Percentiles rank a stretch among this genome's conserved stretches.
Evolutionary conservation across 2,329 filamentous ascomycete species (phyloP).

Genomic region (Furcasterigmium furcatum): DNA sequence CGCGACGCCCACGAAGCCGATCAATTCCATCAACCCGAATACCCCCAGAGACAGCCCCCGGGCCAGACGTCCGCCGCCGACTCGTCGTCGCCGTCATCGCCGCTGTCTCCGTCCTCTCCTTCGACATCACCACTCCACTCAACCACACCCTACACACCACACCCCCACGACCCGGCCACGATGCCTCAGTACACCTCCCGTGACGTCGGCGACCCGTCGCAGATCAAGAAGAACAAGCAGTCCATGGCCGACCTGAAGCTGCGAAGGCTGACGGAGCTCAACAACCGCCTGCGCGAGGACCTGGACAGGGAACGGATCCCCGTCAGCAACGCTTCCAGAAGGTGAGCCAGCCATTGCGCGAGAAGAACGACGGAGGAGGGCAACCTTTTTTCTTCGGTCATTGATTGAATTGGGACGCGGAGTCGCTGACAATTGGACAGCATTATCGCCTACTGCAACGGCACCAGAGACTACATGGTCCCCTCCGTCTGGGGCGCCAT

Average conservation of each 20-base stretch:
- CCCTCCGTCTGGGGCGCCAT: constrained; percentile 94
- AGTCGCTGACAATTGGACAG: constrained; percentile 46
- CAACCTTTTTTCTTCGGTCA: too few species aligned
- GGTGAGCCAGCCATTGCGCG: too few species aligned
- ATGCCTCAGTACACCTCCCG: constrained; percentile 67
- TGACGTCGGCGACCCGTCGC: constrained; percentile 64
- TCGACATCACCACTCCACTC: constrained; percentile 10
- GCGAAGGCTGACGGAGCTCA: constrained; percentile 91
- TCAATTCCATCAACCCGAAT: constrained; percentile 4
- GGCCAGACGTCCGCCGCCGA: constrained; percentile 3
- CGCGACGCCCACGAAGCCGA: constrained; percentile 3
- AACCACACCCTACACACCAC: not conserved
- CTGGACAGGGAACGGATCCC: constrained; percentile 93
- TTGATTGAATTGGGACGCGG: too few species aligned
- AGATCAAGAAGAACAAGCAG: constrained; percentile 91
- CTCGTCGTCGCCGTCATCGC: constrained; percentile 1
- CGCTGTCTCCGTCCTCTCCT: not conserved
- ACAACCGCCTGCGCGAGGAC: constrained; percentile 93
- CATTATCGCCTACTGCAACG: constrained; percentile 97
- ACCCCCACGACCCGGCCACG: constrained; percentile 24
- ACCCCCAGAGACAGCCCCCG: not conserved
- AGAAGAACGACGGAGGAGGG: too few species aligned
- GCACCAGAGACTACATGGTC: constrained; percentile 98
- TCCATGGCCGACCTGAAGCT: constrained; percentile 99
- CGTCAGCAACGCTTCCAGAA: constrained; percentile 88